Evolutionary conservation across 768 basidiomycete species (phyloP).

Genomic region (Boletus barrowsii): DNA sequence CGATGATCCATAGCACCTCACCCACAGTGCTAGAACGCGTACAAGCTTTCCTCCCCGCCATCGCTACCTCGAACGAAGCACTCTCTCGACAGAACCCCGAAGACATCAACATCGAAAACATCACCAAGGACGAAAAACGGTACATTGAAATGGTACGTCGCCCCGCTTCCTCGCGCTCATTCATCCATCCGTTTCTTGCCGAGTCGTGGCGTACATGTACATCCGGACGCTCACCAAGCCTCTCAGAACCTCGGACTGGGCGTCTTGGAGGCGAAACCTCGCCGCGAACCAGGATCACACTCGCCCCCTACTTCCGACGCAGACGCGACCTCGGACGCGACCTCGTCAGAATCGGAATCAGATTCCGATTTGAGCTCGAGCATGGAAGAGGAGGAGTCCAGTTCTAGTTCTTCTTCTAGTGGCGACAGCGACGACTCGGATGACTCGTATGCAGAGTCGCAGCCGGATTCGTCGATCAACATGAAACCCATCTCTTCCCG

Average conservation of each 20-base stretch:
- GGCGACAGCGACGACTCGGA: conserved; percentile 11
- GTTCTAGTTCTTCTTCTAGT: conserved; percentile 3
- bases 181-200: not conserved
- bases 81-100: conserved; percentile 48
- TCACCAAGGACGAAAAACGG: conserved; percentile 43
- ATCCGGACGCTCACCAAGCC: not conserved
- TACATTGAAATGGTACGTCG: conserved; percentile 65
- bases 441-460: conserved; percentile 4
- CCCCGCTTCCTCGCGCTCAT: not conserved
- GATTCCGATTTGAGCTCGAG: conserved; percentile 8
- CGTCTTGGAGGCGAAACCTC: conserved; percentile 45
- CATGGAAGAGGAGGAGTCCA: conserved; percentile 15
- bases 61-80: conserved; percentile 61
- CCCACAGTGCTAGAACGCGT: conserved; percentile 60
- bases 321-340: not conserved
- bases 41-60: conserved; percentile 62
- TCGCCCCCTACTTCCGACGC: conserved; percentile 13
- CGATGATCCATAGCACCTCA: not conserved
- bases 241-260: conserved; percentile 63
- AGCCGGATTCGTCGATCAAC: conserved; percentile 21
- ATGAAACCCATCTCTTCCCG: conserved; percentile 43
- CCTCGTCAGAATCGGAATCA: conserved; percentile 12
- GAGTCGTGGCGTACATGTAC: not conserved
- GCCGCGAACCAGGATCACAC: conserved; percentile 15
- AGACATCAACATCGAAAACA: conserved; percentile 69